Evolutionary conservation across 2,329 filamentous ascomycete genomes (phyloP), one percentile per base, ranked within the genome.

Genomic region (Phaeosphaeriaceae sp.): DNA sequence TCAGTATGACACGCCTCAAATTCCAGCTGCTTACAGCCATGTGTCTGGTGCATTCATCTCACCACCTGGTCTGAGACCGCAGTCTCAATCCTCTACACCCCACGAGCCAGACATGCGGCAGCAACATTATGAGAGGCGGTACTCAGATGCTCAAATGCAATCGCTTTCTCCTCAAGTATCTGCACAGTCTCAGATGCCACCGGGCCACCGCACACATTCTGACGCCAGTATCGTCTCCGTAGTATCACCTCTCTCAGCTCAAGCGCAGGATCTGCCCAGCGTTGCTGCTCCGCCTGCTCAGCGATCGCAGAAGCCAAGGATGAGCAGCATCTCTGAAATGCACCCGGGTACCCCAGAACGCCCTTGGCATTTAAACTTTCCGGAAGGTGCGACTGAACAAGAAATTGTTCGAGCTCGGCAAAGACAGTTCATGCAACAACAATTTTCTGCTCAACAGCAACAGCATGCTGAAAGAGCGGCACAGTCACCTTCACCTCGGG

Each of bases 351-450:
- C 46, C 28, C 63, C 68, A 52, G 71, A 75, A 54, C 64, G 67
- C 17, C 70, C 71, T 17, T 77, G 74, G 74, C 70, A 76, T 59
- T 53, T 77, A 53, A 74, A 73, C 52, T 65, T 78, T 15, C 76
- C 74, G 4, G 66, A 68, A 24, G 73, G 75, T 52, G 73, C 71
- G 2, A 75, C 72, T 2, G 74, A 77, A 43, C 72, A 77, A 52
- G 75, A 78, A 44, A 75, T 76, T 54, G 73, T 77, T 44, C 71
- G 73, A 43, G 73, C 73, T 54, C 73, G 71, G 10, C 75, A 77
- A 40, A 67, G 70, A 47, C 75, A 78, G 50, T 73, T 75, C 11
- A 73, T 78, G 62, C 66, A 74, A 49, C 68, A 74, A 58, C 72
- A 74, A 21, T 66, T 77, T 26, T 67, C 70, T 26, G 67, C 69